Evolutionary conservation across 139 green algal species (phyloP).

Genomic region (Volvox africanus): DNA sequence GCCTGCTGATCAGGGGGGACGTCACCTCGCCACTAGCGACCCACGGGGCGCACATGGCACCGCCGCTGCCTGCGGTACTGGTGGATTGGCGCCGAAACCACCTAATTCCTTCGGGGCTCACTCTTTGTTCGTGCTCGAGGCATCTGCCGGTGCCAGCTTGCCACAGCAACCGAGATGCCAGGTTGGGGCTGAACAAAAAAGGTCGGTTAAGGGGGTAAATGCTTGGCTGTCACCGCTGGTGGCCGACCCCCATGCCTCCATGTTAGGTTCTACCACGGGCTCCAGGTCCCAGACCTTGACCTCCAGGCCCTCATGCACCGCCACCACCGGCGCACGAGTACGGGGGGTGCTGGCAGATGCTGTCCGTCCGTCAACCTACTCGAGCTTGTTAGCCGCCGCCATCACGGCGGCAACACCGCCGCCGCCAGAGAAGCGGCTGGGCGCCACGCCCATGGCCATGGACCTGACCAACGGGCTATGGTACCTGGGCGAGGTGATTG

Average conservation of each 20-base stretch:
- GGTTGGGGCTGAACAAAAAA: too few relatives aligned
- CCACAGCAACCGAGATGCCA: too few relatives aligned
- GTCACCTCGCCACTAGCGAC: not conserved
- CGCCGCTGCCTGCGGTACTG: too few relatives aligned
- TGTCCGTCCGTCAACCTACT: too few relatives aligned
- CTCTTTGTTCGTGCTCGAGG: too few relatives aligned
- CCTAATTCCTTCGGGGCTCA: too few relatives aligned
- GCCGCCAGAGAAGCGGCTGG: not conserved
- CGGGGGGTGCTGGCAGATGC: not conserved
- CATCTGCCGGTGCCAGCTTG: too few relatives aligned
- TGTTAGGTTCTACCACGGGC: not conserved
- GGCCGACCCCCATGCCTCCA: too few relatives aligned
- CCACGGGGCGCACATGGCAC: not conserved
- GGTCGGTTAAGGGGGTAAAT: too few relatives aligned
- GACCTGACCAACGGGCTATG: not conserved
- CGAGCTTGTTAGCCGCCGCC: not conserved
- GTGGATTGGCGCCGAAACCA: too few relatives aligned
- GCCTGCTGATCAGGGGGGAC: not conserved
- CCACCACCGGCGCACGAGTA: not conserved
- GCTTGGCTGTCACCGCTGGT: too few relatives aligned
- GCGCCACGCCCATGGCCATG: constrained; percentile 17
- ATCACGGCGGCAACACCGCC: not conserved
- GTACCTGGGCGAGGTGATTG: not conserved
- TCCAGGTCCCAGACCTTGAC: not conserved
- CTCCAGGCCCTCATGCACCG: not conserved